phyloP scores from a whole-genome alignment of 176 grass and related monocot genomes.

The Ampelocalamus luodianensis region DNA sequence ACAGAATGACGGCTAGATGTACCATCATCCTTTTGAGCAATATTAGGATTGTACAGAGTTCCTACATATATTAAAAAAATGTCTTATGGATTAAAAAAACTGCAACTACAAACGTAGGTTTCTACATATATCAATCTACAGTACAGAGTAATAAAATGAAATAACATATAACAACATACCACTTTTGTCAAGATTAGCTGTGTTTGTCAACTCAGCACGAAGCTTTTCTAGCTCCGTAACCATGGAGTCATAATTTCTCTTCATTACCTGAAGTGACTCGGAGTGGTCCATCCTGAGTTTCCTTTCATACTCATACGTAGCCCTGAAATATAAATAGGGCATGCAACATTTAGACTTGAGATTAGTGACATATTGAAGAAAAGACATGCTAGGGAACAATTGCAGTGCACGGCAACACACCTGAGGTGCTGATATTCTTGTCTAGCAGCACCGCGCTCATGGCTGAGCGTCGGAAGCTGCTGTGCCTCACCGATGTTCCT shows the following conservation, averaged over 20 bases:
- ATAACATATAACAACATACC: constrained; percentile 27
- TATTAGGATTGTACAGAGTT: constrained; percentile 50
- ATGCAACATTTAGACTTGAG: constrained; percentile 9
- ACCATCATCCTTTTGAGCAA: constrained; percentile 62
- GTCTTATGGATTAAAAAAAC: constrained; percentile 16
- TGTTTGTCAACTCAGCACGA: constrained; percentile 73
- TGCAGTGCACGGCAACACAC: constrained; percentile 20
- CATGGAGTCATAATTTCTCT: constrained; percentile 88
- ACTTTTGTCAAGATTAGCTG: constrained; percentile 60
- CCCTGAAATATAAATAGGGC: constrained; percentile 47
- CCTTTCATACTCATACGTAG: constrained; percentile 87
- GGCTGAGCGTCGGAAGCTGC: constrained; percentile 62
- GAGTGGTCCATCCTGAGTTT: constrained; percentile 81
- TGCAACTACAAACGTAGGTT: neutral
- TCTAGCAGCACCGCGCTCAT: constrained; percentile 66
- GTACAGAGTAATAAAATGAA: constrained; percentile 23
- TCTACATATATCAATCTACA: neutral
- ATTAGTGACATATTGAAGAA: neutral
- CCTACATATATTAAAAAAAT: constrained; percentile 57
- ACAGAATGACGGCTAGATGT: constrained; percentile 55
- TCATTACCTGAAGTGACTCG: constrained; percentile 80
- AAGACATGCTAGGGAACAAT: constrained; percentile 30
- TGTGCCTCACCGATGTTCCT: constrained; percentile 75
- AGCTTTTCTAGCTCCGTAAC: constrained; percentile 88
- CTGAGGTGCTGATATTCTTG: constrained; percentile 88